Evolutionary conservation across 805 yeast genomes (phyloP), one percentile per base, ranked within the genome.

Genomic region (Candida ascalaphidarum): DNA sequence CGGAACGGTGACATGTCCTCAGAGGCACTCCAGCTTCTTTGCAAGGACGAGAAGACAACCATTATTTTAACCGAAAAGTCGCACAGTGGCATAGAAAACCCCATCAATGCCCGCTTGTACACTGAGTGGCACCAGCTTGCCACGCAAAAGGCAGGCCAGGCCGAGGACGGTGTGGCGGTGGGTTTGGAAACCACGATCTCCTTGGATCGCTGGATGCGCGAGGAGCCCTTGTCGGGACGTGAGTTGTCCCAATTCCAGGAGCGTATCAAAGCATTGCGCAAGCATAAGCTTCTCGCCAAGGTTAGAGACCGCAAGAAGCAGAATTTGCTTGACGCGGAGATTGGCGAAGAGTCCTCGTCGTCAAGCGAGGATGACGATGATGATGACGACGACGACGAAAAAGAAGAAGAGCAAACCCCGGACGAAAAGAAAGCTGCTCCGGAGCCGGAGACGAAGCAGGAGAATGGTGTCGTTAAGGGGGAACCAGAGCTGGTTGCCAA

Each of bases 1-100:
- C 73, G 72, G 25, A 66, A 62, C 23, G 95, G 95, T 2, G 70
- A 77, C 4, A 56, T 70, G 14, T 61, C 83, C 0, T 61, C 72
- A 21, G 67, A 68, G 26, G 72, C 61, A 17, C 61, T 72, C 29
- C 68, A 50, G 34, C 67, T 54, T 30, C 54, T 86, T 12, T 79
- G 92, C 43, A 62, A 62, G 9, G 76, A 72, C 37, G 80, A 75
- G 16, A 72, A 71, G 30, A 75, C 82, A 1, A 76, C 94, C 0
- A 65, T 88, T 1, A 58, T 92, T 1, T 48, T 92, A 30, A 85
- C 96, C 0, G 94, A 85, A 39, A 64, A 67, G 34, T 22, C 43
- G 5, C 19, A 37, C 0, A 26, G 33, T 22, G 55, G 55, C 4
- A 21, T 34, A 3, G 43, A 45, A 2, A 44, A 43, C 4, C 63